phyloP scores from a whole-genome alignment of 192 early-diverging fungal species.

The Rhizophlyctis rosea region DNA sequence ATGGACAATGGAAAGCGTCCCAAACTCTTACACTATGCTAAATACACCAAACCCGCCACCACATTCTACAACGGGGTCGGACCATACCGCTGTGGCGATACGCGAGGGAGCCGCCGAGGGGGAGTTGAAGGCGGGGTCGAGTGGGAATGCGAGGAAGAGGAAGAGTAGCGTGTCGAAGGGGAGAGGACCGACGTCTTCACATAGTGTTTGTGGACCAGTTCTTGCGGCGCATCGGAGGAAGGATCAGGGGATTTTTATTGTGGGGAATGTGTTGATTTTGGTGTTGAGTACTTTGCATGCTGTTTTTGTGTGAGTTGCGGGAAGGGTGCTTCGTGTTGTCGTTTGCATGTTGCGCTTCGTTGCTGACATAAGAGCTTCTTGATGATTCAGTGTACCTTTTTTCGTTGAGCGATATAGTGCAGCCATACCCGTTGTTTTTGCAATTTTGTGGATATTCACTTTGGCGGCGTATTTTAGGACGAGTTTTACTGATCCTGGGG shows the following conservation, averaged over 20 bases:
- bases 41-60: no score
- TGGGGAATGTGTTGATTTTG: slow-evolving; percentile 28
- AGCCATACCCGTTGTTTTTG: slow-evolving; percentile 26
- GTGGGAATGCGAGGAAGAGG: no score
- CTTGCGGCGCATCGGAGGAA: background rate
- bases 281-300: slow-evolving; percentile 21
- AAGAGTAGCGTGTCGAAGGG: no score
- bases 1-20: no score
- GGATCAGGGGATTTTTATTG: slow-evolving; percentile 29
- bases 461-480: slow-evolving; percentile 31
- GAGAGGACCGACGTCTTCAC: no score
- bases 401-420: slow-evolving; percentile 1
- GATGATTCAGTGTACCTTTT: slow-evolving; percentile 12
- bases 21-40: no score
- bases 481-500: slow-evolving; percentile 42
- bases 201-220: no score
- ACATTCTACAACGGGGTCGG: no score
- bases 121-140: no score
- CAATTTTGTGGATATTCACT: slow-evolving; percentile 28
- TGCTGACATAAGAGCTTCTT: background rate
- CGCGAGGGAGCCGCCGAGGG: no score
- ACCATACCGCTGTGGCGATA: no score
- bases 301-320: slow-evolving; percentile 34
- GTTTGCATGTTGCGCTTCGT: background rate
- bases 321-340: background rate